A percentile compares a stretch with the other conserved stretches of the same genome.
Evolutionary conservation across 176 grass and related monocot species (phyloP).

Genomic region (Zoysia pacifica): DNA sequence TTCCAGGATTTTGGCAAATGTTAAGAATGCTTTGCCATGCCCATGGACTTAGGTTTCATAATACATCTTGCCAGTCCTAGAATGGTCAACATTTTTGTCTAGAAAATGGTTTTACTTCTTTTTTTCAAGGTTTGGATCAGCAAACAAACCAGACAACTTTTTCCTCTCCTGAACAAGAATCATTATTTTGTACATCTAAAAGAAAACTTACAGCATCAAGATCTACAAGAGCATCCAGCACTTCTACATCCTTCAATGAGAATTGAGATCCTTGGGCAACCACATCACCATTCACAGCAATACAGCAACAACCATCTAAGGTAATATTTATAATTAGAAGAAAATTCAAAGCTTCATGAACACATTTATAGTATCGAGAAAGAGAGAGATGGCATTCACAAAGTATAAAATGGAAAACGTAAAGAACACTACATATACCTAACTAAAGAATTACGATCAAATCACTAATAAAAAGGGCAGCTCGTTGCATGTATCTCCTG

Average conservation of each 20-base stretch:
- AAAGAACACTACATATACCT: not conserved
- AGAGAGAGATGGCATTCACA: slow-evolving; percentile 3
- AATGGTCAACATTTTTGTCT: not conserved
- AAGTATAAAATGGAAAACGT: not conserved
- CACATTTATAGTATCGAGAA: slow-evolving; percentile 1
- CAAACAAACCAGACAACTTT: not conserved
- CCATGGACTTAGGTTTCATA: not conserved
- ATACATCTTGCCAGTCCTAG: not conserved
- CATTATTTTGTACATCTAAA: not conserved
- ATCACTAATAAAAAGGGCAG: not conserved
- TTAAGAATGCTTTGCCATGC: not conserved
- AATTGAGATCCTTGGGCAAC: slow-evolving; percentile 97
- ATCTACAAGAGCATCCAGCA: slow-evolving; percentile 84
- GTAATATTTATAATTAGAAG: slow-evolving; percentile 10
- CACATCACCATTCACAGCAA: slow-evolving; percentile 89
- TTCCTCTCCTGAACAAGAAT: not conserved
- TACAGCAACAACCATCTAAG: slow-evolving; percentile 90
- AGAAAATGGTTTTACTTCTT: not conserved
- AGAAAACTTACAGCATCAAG: slow-evolving; percentile 77
- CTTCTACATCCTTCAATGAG: slow-evolving; percentile 96
- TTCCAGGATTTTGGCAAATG: not conserved
- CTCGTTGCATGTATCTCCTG: too few relatives aligned
- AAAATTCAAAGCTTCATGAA: not conserved
- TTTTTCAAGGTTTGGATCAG: not conserved
- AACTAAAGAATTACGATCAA: not conserved